These are phyloP conservation scores for Piloderma croceum DNA, from an alignment of 768 basidiomycete genomes.

Conservation along the genomic window DNA sequence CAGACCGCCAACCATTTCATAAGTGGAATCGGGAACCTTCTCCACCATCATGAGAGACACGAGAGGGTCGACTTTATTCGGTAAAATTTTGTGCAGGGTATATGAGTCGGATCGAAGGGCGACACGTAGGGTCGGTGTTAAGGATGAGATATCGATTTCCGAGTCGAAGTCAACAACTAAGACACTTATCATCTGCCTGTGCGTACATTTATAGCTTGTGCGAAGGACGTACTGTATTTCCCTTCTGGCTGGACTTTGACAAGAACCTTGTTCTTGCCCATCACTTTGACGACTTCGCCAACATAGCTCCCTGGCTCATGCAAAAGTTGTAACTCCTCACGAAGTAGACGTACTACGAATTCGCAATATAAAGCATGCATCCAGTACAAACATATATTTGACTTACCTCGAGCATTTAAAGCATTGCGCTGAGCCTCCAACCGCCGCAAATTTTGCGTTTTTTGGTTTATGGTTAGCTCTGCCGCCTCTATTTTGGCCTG, in stretches of 20 bases:
- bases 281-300: constrained; percentile 95
- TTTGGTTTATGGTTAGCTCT: constrained; percentile 90
- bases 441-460: constrained; percentile 92
- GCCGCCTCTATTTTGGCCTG: constrained; percentile 93
- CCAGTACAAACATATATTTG: neutral
- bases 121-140: constrained; percentile 86
- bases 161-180: constrained; percentile 90
- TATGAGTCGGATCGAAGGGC: constrained; percentile 96
- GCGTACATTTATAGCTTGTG: too few species aligned
- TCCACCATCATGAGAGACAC: constrained; percentile 99
- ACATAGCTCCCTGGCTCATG: constrained; percentile 98
- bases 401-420: constrained; percentile 85
- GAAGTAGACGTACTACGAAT: constrained; percentile 68
- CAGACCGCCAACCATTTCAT: constrained; percentile 99
- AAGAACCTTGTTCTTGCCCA: constrained; percentile 98
- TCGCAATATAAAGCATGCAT: neutral
- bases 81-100: constrained; percentile 92
- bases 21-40: constrained; percentile 98
- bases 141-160: constrained; percentile 72
- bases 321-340: constrained; percentile 88
- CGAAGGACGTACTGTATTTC: constrained; percentile 85
- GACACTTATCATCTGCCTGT: too few species aligned
- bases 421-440: constrained; percentile 97
- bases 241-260: constrained; percentile 99
- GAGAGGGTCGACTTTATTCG: constrained; percentile 96